Evolutionary conservation across 768 basidiomycete species (phyloP), one percentile per base, ranked within the genome.

Genomic region (Kwoniella europaea): DNA sequence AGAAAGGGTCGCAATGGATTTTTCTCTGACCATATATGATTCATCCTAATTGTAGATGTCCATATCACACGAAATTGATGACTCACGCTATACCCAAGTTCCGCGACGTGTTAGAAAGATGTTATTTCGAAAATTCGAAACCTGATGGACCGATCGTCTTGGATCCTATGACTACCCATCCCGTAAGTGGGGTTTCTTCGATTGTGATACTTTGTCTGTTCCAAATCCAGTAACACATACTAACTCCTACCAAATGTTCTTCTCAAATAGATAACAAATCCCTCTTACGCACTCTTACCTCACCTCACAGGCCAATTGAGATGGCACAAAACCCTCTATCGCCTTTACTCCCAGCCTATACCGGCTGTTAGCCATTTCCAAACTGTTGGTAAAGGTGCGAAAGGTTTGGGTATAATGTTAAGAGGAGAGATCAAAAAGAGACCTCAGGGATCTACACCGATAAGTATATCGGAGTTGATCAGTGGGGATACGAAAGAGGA

Each of bases 41-140:
- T 1, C 58, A 35, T 18, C 12, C 46, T 50, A 13, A 50, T 50
- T 10, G 20, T 15, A 79, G 76, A 22, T 76, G 77, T 53, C 80
- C 82, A n/a, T 81, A 78, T 50, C 67, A 82, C 60, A 81, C 82
- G 1, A 71, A 68, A 50, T 72, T 82, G 27, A 82, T 82, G 82
- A 67, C 63, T 3, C 77, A 78, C 53, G 77, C 82, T 9, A 71
- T 75, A 53, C 73, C 72, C 10, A 68, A 71, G 35, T 76, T 81
- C 63, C 62, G 68, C 15, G 69, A 74, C 44, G 65, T 72, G 16
- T 65, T 76, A 20, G 65, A 71, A 44, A 53, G 72, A 29, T 69
- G 65, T 42, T 22, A 58, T 35, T 75, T 75, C 46, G 59, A 55
- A 18, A 56, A 71, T 24, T 54, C 72, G 0, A 50, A 71, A 15